Evolutionary conservation across 768 basidiomycete species (phyloP).

Genomic region (Ramaria rubella): DNA sequence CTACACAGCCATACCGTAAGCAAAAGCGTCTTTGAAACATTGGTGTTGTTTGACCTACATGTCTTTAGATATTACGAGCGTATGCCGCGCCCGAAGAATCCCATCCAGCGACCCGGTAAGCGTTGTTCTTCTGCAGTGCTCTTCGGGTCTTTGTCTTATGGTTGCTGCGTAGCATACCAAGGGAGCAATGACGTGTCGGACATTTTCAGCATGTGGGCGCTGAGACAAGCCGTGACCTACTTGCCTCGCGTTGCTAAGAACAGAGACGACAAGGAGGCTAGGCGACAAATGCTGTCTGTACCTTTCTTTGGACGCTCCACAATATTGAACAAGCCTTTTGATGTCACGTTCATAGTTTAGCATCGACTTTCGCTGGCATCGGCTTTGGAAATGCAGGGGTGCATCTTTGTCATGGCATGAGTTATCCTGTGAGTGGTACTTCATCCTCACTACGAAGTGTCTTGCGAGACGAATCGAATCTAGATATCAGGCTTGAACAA

Average conservation of each 20-base stretch:
- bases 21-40: conserved; percentile 1
- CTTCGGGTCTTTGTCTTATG: not conserved
- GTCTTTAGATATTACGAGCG: conserved; percentile 75
- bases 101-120: conserved; percentile 64
- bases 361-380: conserved; percentile 91
- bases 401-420: conserved; percentile 86
- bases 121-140: not conserved
- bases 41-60: not conserved
- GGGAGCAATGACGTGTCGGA: conserved; percentile 93
- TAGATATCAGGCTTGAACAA: conserved; percentile 94
- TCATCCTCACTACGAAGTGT: conserved; percentile 1
- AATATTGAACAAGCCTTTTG: not conserved
- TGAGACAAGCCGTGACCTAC: conserved; percentile 81
- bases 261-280: conserved; percentile 71
- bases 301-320: not conserved
- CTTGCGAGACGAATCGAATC: no score
- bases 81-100: conserved; percentile 82
- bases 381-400: conserved; percentile 94
- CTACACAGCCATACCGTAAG: conserved; percentile 88
- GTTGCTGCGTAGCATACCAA: conserved; percentile 57
- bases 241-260: conserved; percentile 83
- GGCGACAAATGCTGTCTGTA: conserved; percentile 82
- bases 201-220: conserved; percentile 92
- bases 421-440: conserved; percentile 59
- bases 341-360: conserved; percentile 45